A percentile compares a stretch with the other conserved stretches of the same genome.
Evolutionary conservation across 805 yeast species (phyloP).

Genomic region (Ogataea dorogensis): DNA sequence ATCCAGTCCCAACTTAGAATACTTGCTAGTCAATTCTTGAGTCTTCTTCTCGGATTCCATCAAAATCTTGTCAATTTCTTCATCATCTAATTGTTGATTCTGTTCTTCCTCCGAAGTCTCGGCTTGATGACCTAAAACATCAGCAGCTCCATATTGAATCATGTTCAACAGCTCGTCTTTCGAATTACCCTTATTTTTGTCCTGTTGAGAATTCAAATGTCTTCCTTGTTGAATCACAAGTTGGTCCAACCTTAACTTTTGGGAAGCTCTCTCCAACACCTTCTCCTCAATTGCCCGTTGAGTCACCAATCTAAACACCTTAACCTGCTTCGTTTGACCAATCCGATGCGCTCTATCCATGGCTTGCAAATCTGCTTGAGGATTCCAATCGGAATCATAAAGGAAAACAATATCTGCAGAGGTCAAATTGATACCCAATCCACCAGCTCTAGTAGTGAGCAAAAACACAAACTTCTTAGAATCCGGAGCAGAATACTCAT

Average conservation of each 20-base stretch:
- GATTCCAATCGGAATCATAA: constrained; percentile 85
- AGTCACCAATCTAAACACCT: constrained; percentile 73
- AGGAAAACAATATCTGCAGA: constrained; percentile 76
- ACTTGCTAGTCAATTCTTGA: constrained; percentile 56
- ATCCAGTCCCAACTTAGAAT: constrained; percentile 66
- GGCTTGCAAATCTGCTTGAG: constrained; percentile 85
- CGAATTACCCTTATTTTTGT: constrained; percentile 42
- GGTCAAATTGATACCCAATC: constrained; percentile 80
- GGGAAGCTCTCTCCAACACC: constrained; percentile 78
- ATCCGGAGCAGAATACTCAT: constrained; percentile 75
- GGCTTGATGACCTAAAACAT: constrained; percentile 44
- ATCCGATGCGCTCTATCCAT: constrained; percentile 90
- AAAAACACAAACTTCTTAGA: constrained; percentile 71
- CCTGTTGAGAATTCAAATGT: constrained; percentile 16
- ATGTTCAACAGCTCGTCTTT: constrained; percentile 74
- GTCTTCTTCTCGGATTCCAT: constrained; percentile 64
- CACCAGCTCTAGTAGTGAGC: constrained; percentile 86
- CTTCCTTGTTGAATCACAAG: constrained; percentile 78
- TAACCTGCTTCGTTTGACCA: constrained; percentile 82
- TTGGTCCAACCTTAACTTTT: constrained; percentile 74
- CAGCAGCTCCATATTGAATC: constrained; percentile 83
- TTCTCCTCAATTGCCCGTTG: constrained; percentile 84
- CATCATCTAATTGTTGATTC: constrained; percentile 41
- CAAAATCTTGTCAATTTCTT: constrained; percentile 63
- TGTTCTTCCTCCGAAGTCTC: constrained; percentile 26